Evolutionary conservation across 768 basidiomycete genomes (phyloP).

Genomic region (Russula brevipes): DNA sequence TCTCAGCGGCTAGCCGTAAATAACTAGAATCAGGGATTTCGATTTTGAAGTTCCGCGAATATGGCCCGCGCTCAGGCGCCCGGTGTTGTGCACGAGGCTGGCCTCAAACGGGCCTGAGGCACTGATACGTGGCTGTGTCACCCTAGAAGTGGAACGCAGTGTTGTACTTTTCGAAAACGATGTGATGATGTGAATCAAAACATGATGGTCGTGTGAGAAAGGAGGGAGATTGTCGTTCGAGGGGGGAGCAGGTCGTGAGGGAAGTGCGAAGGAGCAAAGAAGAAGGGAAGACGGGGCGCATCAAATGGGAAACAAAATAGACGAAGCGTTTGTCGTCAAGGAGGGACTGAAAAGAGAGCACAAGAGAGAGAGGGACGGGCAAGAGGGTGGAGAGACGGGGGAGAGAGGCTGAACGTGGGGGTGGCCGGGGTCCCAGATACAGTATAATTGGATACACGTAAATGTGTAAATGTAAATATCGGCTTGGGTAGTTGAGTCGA

Average conservation of each 20-base stretch:
- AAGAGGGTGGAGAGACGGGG: not conserved
- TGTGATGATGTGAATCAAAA: conserved; percentile 11
- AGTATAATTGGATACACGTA: conserved; percentile 7
- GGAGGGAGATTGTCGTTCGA: not conserved
- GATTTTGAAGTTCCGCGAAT: conserved; percentile 20
- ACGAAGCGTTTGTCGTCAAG: not conserved
- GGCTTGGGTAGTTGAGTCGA: not conserved
- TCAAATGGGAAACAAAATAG: no score
- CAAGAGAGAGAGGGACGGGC: not conserved
- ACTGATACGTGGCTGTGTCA: conserved; percentile 24
- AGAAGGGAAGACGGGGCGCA: not conserved
- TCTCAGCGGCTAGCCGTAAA: conserved; percentile 26
- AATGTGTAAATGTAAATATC: conserved; percentile 17
- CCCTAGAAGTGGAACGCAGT: conserved; percentile 9
- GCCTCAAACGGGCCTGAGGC: conserved; percentile 14
- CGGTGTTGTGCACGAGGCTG: conserved; percentile 16
- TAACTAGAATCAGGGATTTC: conserved; percentile 15
- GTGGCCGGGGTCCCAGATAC: conserved; percentile 9
- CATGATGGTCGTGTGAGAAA: not conserved
- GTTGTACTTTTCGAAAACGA: not conserved
- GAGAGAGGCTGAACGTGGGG: not conserved
- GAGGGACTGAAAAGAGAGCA: not conserved
- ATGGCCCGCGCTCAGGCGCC: conserved; percentile 12
- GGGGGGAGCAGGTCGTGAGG: not conserved
- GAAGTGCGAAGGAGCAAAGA: not conserved